Evolutionary conservation across 208 protist genomes (phyloP).

Genomic region (Strigomonas galati): DNA sequence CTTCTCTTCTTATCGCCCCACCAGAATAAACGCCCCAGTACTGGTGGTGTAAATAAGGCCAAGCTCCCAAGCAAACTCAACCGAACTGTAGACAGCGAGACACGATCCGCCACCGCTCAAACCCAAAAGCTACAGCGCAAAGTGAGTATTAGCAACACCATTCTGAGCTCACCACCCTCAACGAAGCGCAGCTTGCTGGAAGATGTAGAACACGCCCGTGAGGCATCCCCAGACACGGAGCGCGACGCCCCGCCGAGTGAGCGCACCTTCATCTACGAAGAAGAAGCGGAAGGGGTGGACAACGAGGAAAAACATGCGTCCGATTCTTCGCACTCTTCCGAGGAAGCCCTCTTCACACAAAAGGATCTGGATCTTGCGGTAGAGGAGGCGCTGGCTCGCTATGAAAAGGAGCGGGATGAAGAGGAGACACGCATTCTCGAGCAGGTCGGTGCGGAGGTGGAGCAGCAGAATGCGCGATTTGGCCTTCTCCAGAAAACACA

Average conservation of each 20-base stretch:
- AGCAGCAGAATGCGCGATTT: slow-evolving; percentile 42
- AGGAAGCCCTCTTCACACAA: neutral
- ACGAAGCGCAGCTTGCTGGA: slow-evolving; percentile 25
- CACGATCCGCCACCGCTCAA: neutral
- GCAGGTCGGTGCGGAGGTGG: slow-evolving; percentile 65
- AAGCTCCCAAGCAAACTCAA: no score
- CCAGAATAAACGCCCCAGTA: neutral
- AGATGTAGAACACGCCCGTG: slow-evolving; percentile 28
- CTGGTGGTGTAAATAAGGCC: neutral
- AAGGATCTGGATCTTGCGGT: slow-evolving; percentile 24
- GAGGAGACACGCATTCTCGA: slow-evolving; percentile 69
- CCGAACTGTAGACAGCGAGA: no score
- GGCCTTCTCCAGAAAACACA: slow-evolving; percentile 33
- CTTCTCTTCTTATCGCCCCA: slow-evolving; percentile 57
- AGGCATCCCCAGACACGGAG: neutral
- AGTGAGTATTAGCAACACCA: neutral
- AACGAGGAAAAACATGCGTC: neutral
- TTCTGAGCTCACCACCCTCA: no score
- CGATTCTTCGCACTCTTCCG: neutral
- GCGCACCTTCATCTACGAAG: neutral
- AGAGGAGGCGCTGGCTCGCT: slow-evolving; percentile 35
- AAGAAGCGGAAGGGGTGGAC: neutral
- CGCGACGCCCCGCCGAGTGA: neutral
- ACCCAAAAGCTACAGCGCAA: slow-evolving; percentile 18
- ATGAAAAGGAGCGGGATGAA: slow-evolving; percentile 57